Conservation (phyloP, 495 filamentous ascomycete genomes). For the Aspergillus funiculosus region DNA sequence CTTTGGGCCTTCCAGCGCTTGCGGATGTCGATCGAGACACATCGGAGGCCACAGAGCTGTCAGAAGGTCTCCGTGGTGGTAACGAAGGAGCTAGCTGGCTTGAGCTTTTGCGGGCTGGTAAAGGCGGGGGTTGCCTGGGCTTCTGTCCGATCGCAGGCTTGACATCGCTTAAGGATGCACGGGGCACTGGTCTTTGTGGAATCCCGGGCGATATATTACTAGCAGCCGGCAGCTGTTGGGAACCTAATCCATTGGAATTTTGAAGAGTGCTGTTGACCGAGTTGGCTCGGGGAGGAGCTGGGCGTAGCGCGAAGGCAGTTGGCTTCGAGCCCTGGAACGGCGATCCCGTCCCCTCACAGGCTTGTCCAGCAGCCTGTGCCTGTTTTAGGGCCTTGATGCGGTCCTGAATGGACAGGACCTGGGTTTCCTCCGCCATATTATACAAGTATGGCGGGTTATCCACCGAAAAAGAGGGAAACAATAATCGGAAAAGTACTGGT, state of each 20-base stretch:
- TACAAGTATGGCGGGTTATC: not conserved
- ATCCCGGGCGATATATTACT: conserved; percentile 16
- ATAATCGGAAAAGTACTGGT: too few species aligned
- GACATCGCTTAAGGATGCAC: conserved; percentile 14
- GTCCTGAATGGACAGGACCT: conserved; percentile 48
- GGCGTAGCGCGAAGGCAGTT: conserved; percentile 30
- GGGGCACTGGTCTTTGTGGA: conserved; percentile 21
- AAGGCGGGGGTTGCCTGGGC: conserved; percentile 43
- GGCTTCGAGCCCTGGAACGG: conserved; percentile 20
- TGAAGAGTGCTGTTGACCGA: conserved; percentile 34
- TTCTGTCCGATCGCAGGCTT: conserved; percentile 29
- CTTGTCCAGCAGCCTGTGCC: conserved; percentile 47
- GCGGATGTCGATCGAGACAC: conserved; percentile 35
- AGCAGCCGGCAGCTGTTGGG: conserved; percentile 10
- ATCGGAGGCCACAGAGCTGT: conserved; percentile 36
- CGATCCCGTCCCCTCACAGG: conserved; percentile 23
- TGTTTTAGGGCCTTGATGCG: conserved; percentile 57
- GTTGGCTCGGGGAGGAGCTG: conserved; percentile 36
- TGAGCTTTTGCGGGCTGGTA: conserved; percentile 45
- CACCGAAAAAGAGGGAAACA: too few species aligned
- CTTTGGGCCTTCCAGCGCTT: conserved; percentile 31
- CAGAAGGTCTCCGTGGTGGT: conserved; percentile 36
- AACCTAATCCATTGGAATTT: conserved; percentile 28
- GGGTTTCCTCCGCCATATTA: conserved; percentile 35
- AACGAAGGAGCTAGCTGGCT: conserved; percentile 38